Percentiles rank a stretch among this genome's conserved stretches.
Conservation (phyloP, 306 rosid genomes). For the Abrus precatorius region DNA sequence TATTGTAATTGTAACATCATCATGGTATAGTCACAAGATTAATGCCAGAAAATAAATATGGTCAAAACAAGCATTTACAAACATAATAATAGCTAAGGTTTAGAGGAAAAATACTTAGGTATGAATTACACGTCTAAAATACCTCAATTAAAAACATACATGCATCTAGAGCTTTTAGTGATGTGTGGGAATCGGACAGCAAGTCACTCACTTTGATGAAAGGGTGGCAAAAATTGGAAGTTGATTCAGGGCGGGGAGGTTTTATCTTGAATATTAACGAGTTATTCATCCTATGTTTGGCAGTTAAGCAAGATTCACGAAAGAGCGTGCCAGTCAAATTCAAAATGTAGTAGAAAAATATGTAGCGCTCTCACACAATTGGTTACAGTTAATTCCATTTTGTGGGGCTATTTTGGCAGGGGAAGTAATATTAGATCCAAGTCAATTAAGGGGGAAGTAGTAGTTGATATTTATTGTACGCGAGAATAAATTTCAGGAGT, state of each 20-base stretch:
- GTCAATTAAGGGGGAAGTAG: neutral
- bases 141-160: neutral
- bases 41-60: conserved; percentile 11
- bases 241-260: conserved; percentile 19
- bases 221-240: conserved; percentile 11
- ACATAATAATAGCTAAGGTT: conserved; percentile 17
- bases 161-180: conserved; percentile 29
- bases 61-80: conserved; percentile 22
- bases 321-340: conserved; percentile 28
- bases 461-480: neutral
- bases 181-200: conserved; percentile 27
- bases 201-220: conserved; percentile 2
- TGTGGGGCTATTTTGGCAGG: neutral
- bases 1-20: neutral
- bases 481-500: conserved; percentile 2
- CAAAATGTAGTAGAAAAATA: conserved; percentile 11
- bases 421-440: conserved; percentile 5
- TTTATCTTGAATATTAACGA: neutral
- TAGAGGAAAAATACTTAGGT: neutral
- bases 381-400: conserved; percentile 14
- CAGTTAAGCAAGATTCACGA: conserved; percentile 18
- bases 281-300: neutral
- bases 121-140: neutral
- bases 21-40: neutral
- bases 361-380: no score